Base-by-base conservation (phyloP, 2,329 filamentous ascomycete species). In the Chaetomiaceae sp. region DNA sequence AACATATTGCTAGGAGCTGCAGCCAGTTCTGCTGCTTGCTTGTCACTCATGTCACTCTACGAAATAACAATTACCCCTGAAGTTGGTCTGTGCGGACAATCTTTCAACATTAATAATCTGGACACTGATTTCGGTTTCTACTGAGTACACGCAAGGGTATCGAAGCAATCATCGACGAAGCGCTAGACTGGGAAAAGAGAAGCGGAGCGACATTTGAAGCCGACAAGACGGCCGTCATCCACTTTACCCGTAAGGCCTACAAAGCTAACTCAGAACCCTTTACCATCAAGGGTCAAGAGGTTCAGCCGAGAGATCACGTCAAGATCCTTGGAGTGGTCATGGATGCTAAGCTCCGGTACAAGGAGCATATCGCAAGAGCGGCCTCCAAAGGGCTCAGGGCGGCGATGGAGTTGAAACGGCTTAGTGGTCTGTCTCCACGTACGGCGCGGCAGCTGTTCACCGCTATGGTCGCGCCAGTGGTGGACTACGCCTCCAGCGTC, bases 401-500 rank as follows among this genome's bases (percentile, higher is more conserved):
- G 32, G 55, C 48, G 14, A 52, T 60, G 38, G 48, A 56, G 39
- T 42, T 59, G 6, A 39, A 49, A 30, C 36, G 15, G 19, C 36
- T 47, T 17, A 19, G 22, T 30, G 44, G 44, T 15, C 32, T 61
- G 17, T 52, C 54, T 9, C 50, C 54, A 29, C 35, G 34, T n/a
- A 58, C 54, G 33, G 55, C 52, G 34, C 50, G 53, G 42, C 51
- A 57, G 34, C 46, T 61, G 14, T 59, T 60, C 39, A 51, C 47
- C 33, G 45, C 53, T 14, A 58, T 38, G 10, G 56, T 60, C 11
- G 49, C 48, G 15, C 56, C 50, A 19, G 51, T 56, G 24, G 49
- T 59, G 32, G 57, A 60, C 41, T 60, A 57, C 40, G 55, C 57
- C 38, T 60, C 53, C n/a, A 59, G 55, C 29, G 47, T 55, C 10